phyloP scores from a whole-genome alignment of 805 yeast genomes.

The Starmerella bacillaris region DNA sequence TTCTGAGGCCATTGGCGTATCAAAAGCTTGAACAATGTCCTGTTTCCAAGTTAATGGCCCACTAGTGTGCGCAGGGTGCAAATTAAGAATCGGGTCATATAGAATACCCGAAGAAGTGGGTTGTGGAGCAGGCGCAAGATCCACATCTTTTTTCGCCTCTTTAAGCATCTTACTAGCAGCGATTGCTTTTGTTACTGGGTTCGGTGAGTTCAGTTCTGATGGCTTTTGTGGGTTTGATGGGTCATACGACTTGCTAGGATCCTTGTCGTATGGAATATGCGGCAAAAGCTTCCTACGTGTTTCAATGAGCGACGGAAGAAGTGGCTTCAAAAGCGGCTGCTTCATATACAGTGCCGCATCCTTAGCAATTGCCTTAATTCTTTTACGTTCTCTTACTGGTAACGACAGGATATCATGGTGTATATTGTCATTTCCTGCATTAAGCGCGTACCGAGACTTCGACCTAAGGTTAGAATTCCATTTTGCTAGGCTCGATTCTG shows the following conservation, averaged over 20 bases:
- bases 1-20: slow-evolving; percentile 64
- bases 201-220: background rate
- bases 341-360: slow-evolving; percentile 39
- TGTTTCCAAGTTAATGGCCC: slow-evolving; percentile 57
- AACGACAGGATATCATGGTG: slow-evolving; percentile 74
- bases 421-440: slow-evolving; percentile 50
- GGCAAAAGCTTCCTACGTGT: slow-evolving; percentile 46
- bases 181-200: background rate
- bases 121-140: background rate
- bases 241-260: slow-evolving; percentile 4
- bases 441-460: slow-evolving; percentile 30
- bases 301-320: slow-evolving; percentile 20
- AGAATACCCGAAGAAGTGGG: slow-evolving; percentile 1
- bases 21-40: slow-evolving; percentile 72
- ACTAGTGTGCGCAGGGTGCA: slow-evolving; percentile 19
- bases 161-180: background rate
- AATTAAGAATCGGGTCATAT: slow-evolving; percentile 10
- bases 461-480: slow-evolving; percentile 23
- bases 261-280: slow-evolving; percentile 53
- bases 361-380: slow-evolving; percentile 66
- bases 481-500: slow-evolving; percentile 23
- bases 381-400: slow-evolving; percentile 64
- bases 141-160: background rate
- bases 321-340: slow-evolving; percentile 30
- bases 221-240: background rate